Conservation (phyloP, 495 filamentous ascomycete species). For the Penicillium roqueforti region DNA sequence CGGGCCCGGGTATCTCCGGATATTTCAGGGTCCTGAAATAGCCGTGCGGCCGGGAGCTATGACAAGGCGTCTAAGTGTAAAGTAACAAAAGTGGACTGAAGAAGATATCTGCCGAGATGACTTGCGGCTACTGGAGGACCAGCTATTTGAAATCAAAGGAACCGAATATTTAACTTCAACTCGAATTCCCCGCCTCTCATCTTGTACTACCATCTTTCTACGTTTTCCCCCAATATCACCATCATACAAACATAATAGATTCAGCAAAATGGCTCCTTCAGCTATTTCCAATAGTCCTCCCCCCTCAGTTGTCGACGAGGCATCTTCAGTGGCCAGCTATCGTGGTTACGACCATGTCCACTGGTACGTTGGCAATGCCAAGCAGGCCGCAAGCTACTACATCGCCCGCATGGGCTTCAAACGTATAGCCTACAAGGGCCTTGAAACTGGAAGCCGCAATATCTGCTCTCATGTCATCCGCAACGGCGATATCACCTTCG, state of each 20-base stretch:
- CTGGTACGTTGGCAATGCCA: conserved; percentile 95
- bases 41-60: neutral
- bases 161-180: neutral
- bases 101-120: conserved; percentile 9
- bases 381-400: conserved; percentile 85
- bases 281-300: conserved; percentile 56
- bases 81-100: neutral
- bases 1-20: conserved; percentile 22
- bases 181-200: conserved; percentile 4
- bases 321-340: conserved; percentile 51
- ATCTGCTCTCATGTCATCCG: conserved; percentile 76
- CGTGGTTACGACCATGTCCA: conserved; percentile 82
- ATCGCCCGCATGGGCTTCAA: conserved; percentile 79
- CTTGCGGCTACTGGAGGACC: conserved; percentile 11
- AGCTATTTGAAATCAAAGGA: neutral
- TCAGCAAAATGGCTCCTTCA: conserved; percentile 63
- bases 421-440: conserved; percentile 73
- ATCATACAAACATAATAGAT: neutral
- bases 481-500: conserved; percentile 75
- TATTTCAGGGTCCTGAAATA: conserved; percentile 15
- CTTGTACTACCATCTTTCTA: neutral
- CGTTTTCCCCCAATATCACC: neutral
- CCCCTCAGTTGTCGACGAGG: conserved; percentile 23
- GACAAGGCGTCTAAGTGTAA: neutral
- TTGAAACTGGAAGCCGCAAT: conserved; percentile 76